Conservation (phyloP, 129 eudicot species). For the Tanacetum coccineum region DNA sequence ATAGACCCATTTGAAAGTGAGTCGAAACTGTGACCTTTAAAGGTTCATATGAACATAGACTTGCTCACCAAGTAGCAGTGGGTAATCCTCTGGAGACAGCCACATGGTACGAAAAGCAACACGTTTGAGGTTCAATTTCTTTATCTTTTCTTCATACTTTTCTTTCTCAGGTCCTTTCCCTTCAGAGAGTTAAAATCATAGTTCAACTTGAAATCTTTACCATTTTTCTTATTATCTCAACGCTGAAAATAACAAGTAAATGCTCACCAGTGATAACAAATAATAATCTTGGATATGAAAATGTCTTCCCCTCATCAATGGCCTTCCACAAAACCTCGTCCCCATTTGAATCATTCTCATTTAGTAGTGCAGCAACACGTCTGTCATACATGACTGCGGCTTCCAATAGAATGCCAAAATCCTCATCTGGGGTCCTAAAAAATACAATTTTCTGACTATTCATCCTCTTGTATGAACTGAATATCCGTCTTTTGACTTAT, state of each 20-base stretch:
- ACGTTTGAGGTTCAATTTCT: conserved; percentile 71
- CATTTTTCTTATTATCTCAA: not conserved
- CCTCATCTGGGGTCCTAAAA: conserved; percentile 93
- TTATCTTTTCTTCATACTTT: conserved; percentile 71
- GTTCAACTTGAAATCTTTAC: conserved; percentile 5
- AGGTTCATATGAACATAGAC: not conserved
- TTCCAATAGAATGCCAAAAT: conserved; percentile 84
- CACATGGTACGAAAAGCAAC: conserved; percentile 96
- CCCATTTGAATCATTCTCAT: conserved; percentile 66
- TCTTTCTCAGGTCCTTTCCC: conserved; percentile 98
- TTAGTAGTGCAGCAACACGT: conserved; percentile 73
- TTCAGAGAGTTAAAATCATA: conserved; percentile 29
- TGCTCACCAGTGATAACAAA: conserved; percentile 80
- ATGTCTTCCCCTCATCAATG: conserved; percentile 54
- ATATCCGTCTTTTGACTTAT: not conserved
- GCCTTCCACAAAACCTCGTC: conserved; percentile 64
- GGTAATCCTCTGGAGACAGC: conserved; percentile 93
- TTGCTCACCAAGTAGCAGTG: conserved; percentile 80
- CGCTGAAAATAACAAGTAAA: conserved; percentile 5
- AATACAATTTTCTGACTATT: not conserved
- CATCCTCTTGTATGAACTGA: not conserved
- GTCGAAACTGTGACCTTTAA: not conserved
- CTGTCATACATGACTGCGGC: conserved; percentile 94
- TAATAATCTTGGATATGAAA: conserved; percentile 70
- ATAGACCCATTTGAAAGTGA: not conserved